Conservation (phyloP, 805 yeast genomes). For the Kregervanrija fluxuum region DNA sequence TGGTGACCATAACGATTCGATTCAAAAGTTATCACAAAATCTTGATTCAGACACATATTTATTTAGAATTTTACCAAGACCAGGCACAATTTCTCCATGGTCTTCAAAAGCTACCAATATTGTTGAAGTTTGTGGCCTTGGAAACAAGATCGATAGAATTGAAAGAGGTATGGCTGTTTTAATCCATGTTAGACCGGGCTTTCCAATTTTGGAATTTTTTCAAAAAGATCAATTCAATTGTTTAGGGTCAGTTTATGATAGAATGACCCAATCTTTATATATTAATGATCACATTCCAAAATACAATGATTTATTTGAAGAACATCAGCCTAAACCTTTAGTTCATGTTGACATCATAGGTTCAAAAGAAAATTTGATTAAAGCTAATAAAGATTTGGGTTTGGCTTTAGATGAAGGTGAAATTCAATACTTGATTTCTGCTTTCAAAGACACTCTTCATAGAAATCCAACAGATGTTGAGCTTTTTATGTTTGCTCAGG, state of each 20-base stretch:
- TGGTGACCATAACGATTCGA: slow-evolving; percentile 19
- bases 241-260: slow-evolving; percentile 72
- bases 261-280: slow-evolving; percentile 85
- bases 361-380: slow-evolving; percentile 49
- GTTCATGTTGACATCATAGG: slow-evolving; percentile 61
- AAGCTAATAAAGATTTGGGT: slow-evolving; percentile 80
- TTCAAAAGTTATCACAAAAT: slow-evolving; percentile 6
- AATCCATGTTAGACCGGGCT: slow-evolving; percentile 64
- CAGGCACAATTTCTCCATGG: slow-evolving; percentile 99
- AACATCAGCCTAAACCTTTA: slow-evolving; percentile 76
- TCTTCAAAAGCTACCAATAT: slow-evolving; percentile 97
- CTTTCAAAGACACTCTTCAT: slow-evolving; percentile 67
- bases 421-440: slow-evolving; percentile 76
- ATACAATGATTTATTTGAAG: slow-evolving; percentile 65
- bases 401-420: slow-evolving; percentile 94
- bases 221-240: slow-evolving; percentile 42
- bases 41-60: slow-evolving; percentile 43
- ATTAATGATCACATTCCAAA: slow-evolving; percentile 52
- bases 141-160: slow-evolving; percentile 63
- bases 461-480: slow-evolving; percentile 98
- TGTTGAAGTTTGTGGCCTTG: slow-evolving; percentile 79
- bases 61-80: slow-evolving; percentile 77
- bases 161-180: slow-evolving; percentile 85
- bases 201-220: slow-evolving; percentile 52
- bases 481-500: slow-evolving; percentile 98